Base-by-base conservation (phyloP, 345 rosid genomes). In the Eucalyptus urophylla region DNA sequence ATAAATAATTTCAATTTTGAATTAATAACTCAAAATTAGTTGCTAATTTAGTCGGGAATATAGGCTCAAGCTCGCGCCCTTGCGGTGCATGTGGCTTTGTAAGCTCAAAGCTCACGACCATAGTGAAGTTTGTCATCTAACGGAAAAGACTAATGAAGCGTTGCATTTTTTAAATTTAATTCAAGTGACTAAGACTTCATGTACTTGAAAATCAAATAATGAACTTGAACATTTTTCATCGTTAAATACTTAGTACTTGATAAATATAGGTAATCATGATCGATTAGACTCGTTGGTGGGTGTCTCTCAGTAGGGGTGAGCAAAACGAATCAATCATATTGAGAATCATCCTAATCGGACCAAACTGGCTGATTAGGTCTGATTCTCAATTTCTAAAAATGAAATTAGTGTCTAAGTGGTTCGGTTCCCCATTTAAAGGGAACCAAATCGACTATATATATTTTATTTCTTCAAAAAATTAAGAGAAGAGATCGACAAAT, bases 251-350 rank as follows among this genome's bases (percentile, higher is more conserved):
- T 4, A 17, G 2, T 33, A 11, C 6, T 17, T 22, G 45, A 72
- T 37, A 33, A 72, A 21, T 72, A 10, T 10, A 72, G 44, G 44
- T 10, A 17, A 33, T 56, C 7, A 62, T 13, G 25, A 11, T 43
- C 12, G 10, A 37, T 72, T 40, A 43, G 4, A 37, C 81, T 37
- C 8, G 25, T 43, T 4, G 25, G 5, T 10, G 27, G 83, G 45
- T 37, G 22, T 37, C 11, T 4, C 58, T 53, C 2, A 0, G 1
- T 8, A 53, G 5, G 24, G 11, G 24, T 53, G 24, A 8, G 58
- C 2, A 21, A 53, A 53, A 53, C 2, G 5, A 53, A 53, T 0
- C 11, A 21, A 53, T 53, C 1, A 21, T 1, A 53, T 8, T 53
- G 58, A 53, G 25, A 19, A 53, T 53, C 5, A 2, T 53, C 2